Evolutionary conservation across 441 rosid genomes (phyloP).

Genomic region (Populus hybrid): DNA sequence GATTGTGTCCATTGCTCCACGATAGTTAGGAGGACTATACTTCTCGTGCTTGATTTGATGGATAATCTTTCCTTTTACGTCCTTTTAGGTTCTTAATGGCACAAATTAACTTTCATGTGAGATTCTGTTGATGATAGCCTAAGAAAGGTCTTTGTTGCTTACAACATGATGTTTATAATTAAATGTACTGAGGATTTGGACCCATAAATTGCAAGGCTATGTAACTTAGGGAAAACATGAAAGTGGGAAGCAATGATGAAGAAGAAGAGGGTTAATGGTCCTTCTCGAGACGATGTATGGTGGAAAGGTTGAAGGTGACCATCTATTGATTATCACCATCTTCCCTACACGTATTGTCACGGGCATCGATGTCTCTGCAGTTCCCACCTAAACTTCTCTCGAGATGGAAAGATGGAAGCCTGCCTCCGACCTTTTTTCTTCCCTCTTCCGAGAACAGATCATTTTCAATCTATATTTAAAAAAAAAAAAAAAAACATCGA

Average conservation of each 20-base stretch:
- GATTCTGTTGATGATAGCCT: conserved; percentile 23
- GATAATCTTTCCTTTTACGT: conserved; percentile 1
- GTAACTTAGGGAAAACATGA: conserved; percentile 9
- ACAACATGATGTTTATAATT: conserved; percentile 3
- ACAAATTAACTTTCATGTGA: conserved; percentile 12
- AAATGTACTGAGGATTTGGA: conserved; percentile 10
- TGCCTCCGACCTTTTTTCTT: conserved; percentile 12
- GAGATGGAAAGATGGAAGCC: too few species aligned
- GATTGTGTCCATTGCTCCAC: neutral
- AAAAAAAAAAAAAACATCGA: too few species aligned
- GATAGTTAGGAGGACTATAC: neutral
- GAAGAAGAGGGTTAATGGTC: conserved; percentile 35
- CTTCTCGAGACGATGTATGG: conserved; percentile 20
- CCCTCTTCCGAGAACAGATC: neutral
- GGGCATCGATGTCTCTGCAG: neutral
- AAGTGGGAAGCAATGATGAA: conserved; percentile 25
- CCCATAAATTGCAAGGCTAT: conserved; percentile 7
- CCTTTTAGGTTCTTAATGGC: neutral
- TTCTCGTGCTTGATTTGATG: conserved; percentile 16
- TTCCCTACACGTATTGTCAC: neutral
- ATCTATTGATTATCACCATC: conserved; percentile 22
- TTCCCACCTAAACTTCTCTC: too few species aligned
- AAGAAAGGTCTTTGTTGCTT: conserved; percentile 17
- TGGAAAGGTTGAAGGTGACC: conserved; percentile 27
- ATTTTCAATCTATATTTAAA: neutral